Conservation (phyloP, 2,329 filamentous ascomycete genomes). For the Hirsutella thompsonii region DNA sequence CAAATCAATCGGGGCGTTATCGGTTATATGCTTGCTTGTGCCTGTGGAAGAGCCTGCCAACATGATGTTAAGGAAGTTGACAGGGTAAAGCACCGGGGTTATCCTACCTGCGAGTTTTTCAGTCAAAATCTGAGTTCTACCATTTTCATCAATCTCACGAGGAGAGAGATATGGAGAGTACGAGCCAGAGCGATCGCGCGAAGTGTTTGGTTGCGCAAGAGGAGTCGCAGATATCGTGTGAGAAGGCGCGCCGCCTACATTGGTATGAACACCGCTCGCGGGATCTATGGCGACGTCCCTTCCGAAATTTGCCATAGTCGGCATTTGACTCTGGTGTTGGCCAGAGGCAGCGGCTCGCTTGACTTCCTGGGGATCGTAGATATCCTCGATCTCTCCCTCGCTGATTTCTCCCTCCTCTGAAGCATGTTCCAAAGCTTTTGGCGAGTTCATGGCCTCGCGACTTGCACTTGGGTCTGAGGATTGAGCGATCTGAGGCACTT, state of each 20-base stretch:
- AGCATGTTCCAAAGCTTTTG: slow-evolving; percentile 6
- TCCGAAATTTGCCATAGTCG: neutral
- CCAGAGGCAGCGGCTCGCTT: slow-evolving; percentile 1
- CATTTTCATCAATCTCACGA: slow-evolving; percentile 23
- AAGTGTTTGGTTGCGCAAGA: neutral
- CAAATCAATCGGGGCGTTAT: too few relatives aligned
- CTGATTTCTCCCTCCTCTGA: slow-evolving; percentile 66
- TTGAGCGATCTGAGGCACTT: neutral
- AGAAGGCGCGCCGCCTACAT: too few relatives aligned
- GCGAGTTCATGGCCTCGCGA: slow-evolving; percentile 1
- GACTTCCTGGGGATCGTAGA: slow-evolving; percentile 31
- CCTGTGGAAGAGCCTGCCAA: too few relatives aligned
- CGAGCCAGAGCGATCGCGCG: slow-evolving; percentile 34
- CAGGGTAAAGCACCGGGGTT: neutral
- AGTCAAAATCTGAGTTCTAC: neutral
- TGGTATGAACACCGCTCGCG: too few relatives aligned
- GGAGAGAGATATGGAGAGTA: slow-evolving; percentile 40
- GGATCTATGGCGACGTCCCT: neutral
- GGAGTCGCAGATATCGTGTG: neutral
- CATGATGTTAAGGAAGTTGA: too few relatives aligned
- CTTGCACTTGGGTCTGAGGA: neutral
- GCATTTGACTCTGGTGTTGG: neutral
- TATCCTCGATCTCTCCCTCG: slow-evolving; percentile 50
- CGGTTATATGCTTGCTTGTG: too few relatives aligned
- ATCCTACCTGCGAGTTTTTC: neutral